Conservation (phyloP, 1,139 yeast species). For the Hemisphaericaspora subhashii region DNA sequence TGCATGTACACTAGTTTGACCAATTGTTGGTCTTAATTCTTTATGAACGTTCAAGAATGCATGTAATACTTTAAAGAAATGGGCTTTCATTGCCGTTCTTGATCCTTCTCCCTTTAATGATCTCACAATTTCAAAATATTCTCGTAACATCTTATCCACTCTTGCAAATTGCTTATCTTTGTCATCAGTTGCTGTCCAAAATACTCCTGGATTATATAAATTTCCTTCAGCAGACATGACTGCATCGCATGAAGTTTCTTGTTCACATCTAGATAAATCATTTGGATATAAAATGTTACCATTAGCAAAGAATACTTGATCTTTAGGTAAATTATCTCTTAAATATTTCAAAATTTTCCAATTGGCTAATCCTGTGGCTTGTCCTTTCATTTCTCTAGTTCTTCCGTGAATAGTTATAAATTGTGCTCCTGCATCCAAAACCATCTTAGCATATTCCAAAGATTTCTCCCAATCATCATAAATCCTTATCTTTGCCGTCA, state of each 20-base stretch:
- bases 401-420: constrained; percentile 94
- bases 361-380: constrained; percentile 90
- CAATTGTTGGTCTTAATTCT: constrained; percentile 75
- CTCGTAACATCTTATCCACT: constrained; percentile 78
- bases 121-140: constrained; percentile 84
- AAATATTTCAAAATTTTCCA: constrained; percentile 79
- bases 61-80: constrained; percentile 81
- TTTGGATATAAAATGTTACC: constrained; percentile 88
- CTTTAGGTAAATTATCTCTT: constrained; percentile 75
- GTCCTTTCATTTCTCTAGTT: constrained; percentile 97
- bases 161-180: constrained; percentile 76
- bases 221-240: constrained; percentile 98
- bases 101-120: constrained; percentile 71
- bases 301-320: constrained; percentile 88
- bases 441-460: constrained; percentile 84
- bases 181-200: constrained; percentile 56
- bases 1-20: constrained; percentile 50
- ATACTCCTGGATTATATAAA: constrained; percentile 89
- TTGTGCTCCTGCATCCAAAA: constrained; percentile 93
- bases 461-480: constrained; percentile 85
- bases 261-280: constrained; percentile 69
- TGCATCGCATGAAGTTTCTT: constrained; percentile 72
- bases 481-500: constrained; percentile 93
- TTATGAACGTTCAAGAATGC: constrained; percentile 74
- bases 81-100: constrained; percentile 83